A percentile compares a stretch with the other conserved stretches of the same genome.
These are phyloP conservation scores for Colletotrichum cereale DNA, from an alignment of 2,329 filamentous ascomycete species.

Conservation along the genomic window DNA sequence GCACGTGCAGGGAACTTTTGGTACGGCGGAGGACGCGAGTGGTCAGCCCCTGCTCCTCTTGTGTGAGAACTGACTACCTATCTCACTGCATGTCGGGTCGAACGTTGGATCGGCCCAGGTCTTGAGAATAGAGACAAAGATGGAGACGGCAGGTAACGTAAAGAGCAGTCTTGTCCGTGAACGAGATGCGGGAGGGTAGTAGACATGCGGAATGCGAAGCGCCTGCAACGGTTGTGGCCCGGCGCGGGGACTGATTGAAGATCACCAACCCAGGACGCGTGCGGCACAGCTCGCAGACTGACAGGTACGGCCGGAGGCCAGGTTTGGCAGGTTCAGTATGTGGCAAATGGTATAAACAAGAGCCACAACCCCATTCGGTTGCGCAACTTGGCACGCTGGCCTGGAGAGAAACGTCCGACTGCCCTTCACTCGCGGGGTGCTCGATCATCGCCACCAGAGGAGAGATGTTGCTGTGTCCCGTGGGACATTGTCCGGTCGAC, in stretches of 20 bases:
- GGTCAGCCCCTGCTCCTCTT: slow-evolving; percentile 1
- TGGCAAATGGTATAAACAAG: slow-evolving; percentile 19
- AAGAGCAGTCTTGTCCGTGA: slow-evolving; percentile 6
- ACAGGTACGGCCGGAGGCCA: slow-evolving; percentile 6
- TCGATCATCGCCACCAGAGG: slow-evolving; percentile 40
- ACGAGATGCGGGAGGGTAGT: slow-evolving; percentile 26
- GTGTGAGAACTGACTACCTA: slow-evolving; percentile 12
- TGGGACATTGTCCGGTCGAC: slow-evolving; percentile 37
- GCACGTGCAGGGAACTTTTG: slow-evolving; percentile 24
- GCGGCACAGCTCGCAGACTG: slow-evolving; percentile 9
- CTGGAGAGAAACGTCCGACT: slow-evolving; percentile 8
- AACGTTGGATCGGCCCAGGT: slow-evolving; percentile 20
- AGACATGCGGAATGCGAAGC: slow-evolving; percentile 37
- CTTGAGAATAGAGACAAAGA: neutral
- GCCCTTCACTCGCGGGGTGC: slow-evolving; percentile 12
- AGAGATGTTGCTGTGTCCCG: slow-evolving; percentile 54
- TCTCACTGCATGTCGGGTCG: slow-evolving; percentile 24
- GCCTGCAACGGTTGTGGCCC: slow-evolving; percentile 30
- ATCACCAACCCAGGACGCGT: slow-evolving; percentile 22
- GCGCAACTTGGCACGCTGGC: neutral
- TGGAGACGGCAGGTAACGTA: slow-evolving; percentile 30
- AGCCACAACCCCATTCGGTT: neutral
- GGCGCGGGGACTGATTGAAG: slow-evolving; percentile 22
- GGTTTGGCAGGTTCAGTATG: slow-evolving; percentile 12
- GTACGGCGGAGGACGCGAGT: slow-evolving; percentile 5